These are phyloP conservation scores for Cenchrus fungigraminus DNA, from an alignment of 176 grass and related monocot species.

Conservation along the genomic window DNA sequence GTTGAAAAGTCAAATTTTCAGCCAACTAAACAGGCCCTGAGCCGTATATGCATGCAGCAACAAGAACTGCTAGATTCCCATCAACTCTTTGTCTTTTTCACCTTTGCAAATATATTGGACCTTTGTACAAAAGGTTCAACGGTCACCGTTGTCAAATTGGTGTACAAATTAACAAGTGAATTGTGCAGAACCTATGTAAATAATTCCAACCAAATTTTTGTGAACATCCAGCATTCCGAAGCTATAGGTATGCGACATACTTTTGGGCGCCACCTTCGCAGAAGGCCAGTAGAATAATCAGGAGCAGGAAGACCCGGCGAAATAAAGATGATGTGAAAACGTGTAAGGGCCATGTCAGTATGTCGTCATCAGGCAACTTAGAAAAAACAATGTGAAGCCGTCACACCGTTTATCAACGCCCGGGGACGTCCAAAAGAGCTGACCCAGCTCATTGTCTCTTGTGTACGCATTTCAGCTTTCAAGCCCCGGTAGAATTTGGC, in stretches of 20 bases:
- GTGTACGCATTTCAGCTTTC: not conserved
- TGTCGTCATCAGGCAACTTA: not conserved
- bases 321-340: not conserved
- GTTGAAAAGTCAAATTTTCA: too few relatives aligned
- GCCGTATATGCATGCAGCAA: not conserved
- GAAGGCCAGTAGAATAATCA: not conserved
- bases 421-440: not conserved
- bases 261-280: not conserved
- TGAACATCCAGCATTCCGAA: not conserved
- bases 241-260: not conserved
- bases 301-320: not conserved
- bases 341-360: not conserved
- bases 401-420: slow-evolving; percentile 15
- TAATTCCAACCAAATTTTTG: not conserved
- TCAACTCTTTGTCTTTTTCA: not conserved
- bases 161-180: not conserved
- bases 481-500: not conserved
- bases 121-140: not conserved
- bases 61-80: not conserved
- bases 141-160: not conserved
- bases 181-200: not conserved
- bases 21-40: too few relatives aligned
- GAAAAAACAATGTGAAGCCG: slow-evolving; percentile 23
- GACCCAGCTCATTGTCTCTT: not conserved
- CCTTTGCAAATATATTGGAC: not conserved